Conservation (phyloP, 345 rosid genomes). For the Aegle marmelos region DNA sequence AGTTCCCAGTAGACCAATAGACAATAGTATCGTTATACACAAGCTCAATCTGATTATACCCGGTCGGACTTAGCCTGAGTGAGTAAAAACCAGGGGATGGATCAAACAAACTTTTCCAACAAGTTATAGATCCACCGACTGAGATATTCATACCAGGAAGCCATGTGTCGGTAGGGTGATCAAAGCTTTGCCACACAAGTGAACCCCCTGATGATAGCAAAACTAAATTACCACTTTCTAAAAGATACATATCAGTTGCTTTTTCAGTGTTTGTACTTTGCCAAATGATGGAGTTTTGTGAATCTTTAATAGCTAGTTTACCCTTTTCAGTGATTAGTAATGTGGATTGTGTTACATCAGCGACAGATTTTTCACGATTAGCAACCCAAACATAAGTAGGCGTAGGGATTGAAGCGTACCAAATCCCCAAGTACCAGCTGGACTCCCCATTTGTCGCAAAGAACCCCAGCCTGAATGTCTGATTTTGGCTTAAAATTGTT, state of each 20-base stretch:
- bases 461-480: constrained; percentile 51
- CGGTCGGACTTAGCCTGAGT: constrained; percentile 33
- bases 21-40: constrained; percentile 33
- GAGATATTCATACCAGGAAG: constrained; percentile 54
- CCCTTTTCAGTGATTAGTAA: constrained; percentile 30
- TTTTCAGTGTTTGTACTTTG: constrained; percentile 31
- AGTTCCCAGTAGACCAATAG: constrained; percentile 62
- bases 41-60: constrained; percentile 43
- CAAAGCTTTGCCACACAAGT: constrained; percentile 55
- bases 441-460: constrained; percentile 37
- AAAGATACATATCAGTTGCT: constrained; percentile 21
- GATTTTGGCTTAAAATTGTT: constrained; percentile 42
- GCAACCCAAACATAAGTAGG: constrained; percentile 57
- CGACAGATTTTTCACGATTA: constrained; percentile 40
- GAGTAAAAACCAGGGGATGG: constrained; percentile 44
- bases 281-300: constrained; percentile 36
- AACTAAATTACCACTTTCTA: constrained; percentile 52
- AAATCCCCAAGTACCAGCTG: constrained; percentile 48
- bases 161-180: constrained; percentile 57
- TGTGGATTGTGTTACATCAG: constrained; percentile 23
- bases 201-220: constrained; percentile 25
- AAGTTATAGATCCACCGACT: constrained; percentile 20
- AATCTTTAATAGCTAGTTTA: constrained; percentile 35
- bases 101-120: constrained; percentile 47
- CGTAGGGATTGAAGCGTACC: constrained; percentile 50